Conservation (phyloP, 768 basidiomycete genomes). For the Gautieria morchelliformis region DNA sequence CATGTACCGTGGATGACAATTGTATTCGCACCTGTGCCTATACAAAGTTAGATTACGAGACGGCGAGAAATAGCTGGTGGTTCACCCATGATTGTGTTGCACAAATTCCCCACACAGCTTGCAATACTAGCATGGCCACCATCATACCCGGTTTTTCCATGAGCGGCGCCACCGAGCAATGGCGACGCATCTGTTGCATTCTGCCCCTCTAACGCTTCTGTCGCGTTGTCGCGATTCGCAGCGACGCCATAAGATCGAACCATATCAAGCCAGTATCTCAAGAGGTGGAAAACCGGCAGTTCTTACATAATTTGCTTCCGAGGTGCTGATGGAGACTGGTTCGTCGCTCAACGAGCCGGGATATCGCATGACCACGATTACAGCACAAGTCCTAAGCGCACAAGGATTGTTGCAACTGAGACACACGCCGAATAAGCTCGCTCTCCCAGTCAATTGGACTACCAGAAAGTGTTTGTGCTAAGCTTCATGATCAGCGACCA, state of each 20-base stretch:
- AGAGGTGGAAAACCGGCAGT: too few species aligned
- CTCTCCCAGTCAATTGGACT: too few species aligned
- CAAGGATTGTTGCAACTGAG: too few species aligned
- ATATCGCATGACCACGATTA: too few species aligned
- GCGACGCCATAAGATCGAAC: constrained; percentile 59
- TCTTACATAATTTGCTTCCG: too few species aligned
- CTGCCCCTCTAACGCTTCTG: constrained; percentile 18
- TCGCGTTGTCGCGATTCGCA: constrained; percentile 21
- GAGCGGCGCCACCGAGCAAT: constrained; percentile 40
- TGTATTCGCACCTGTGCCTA: constrained; percentile 3
- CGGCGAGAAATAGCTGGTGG: constrained; percentile 34
- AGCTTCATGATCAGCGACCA: too few species aligned
- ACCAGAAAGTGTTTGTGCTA: too few species aligned
- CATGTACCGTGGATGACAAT: neutral
- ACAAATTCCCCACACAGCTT: constrained; percentile 69
- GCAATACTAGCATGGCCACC: constrained; percentile 64
- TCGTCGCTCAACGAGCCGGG: too few species aligned
- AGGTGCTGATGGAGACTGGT: too few species aligned
- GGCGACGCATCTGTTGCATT: constrained; percentile 21
- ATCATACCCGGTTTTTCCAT: constrained; percentile 15
- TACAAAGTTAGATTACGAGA: neutral
- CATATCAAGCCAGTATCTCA: constrained; percentile 42
- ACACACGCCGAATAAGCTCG: too few species aligned
- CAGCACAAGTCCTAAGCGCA: too few species aligned
- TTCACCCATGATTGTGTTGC: constrained; percentile 89